These are phyloP conservation scores for Dissophora globulifera DNA, from an alignment of 192 early-diverging fungal species.

Conservation along the genomic window DNA sequence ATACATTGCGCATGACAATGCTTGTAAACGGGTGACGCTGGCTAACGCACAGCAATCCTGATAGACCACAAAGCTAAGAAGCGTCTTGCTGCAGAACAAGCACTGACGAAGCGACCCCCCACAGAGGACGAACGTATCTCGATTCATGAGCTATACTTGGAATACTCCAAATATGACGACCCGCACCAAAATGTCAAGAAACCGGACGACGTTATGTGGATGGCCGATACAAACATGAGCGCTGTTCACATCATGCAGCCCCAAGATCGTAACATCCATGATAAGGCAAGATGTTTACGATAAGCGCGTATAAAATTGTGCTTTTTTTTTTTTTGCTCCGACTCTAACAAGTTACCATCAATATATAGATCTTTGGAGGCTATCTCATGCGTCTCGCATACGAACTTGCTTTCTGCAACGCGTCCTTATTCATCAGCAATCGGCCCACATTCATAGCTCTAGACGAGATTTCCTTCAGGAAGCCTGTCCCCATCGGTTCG, in stretches of 20 bases:
- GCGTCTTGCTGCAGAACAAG: constrained; percentile 43
- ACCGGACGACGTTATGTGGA: constrained; percentile 71
- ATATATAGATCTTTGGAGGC: constrained; percentile 75
- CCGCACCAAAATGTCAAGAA: constrained; percentile 33
- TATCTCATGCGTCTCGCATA: constrained; percentile 88
- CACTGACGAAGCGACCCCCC: constrained; percentile 78
- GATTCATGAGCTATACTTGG: constrained; percentile 82
- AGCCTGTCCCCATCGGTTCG: constrained; percentile 86
- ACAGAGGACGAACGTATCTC: constrained; percentile 79
- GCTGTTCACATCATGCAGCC: constrained; percentile 75
- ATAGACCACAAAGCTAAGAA: constrained; percentile 66
- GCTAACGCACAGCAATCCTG: no score
- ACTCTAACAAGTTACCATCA: background rate
- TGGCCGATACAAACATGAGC: constrained; percentile 81
- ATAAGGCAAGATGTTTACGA: constrained; percentile 25
- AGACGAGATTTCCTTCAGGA: constrained; percentile 82
- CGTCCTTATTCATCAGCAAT: constrained; percentile 70
- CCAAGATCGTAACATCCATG: constrained; percentile 66
- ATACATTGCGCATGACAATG: no score
- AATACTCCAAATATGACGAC: constrained; percentile 72
- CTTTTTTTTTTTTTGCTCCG: background rate
- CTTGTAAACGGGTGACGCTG: no score
- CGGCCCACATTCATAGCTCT: constrained; percentile 71
- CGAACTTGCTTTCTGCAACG: constrained; percentile 86
- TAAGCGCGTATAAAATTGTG: no score